Evolutionary conservation across 2,329 filamentous ascomycete genomes (phyloP), one percentile per base, ranked within the genome.

Genomic region (Trematosphaeria pertusa): DNA sequence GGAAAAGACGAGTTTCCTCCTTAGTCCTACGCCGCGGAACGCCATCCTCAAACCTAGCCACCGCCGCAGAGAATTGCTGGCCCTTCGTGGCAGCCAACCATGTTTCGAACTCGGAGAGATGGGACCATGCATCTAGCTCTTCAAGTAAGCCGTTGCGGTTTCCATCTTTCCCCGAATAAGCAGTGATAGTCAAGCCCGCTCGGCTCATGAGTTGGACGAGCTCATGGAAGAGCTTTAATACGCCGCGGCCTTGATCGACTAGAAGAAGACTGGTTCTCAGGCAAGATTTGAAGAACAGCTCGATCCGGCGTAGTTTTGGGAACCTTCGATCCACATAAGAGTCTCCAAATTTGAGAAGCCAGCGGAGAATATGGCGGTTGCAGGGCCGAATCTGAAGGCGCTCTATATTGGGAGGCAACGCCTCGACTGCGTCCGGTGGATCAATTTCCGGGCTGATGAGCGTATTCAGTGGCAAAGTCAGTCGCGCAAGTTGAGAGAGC

Each of bases 371-470:
- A 17, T 35, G 42, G 8, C 35, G 31, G 22, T 52, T 56, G 39
- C 59, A 64, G 6, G 46, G 50, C 17, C 46, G 46, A 9, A 64
- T 26, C 14, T 45, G 40, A 10, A 54, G 36, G 18, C 24, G 14
- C 18, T 45, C 19, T 15, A 54, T 38, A n/a, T 28, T 47, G 12
- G 34, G 28, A 4, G 50, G 50, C 11, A 54, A 36, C 12, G 24
- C 30, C 10, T 37, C 17, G 10, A 20, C n/a, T 7, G 30, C 21
- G 9, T 22, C 15, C 11, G 40, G 21, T 15, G 32, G 5, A 17
- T 46, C 36, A 2, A 48, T 14, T 8, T 22, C 33, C 1, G 28
- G 28, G 8, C 43, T 34, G 1, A 52, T 47, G 14, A 64, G 48
- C 6, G 49, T 49, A 24, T 56, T 34, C 33, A 45, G 37, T 12